Base-by-base conservation (phyloP, 129 eudicot genomes). In the Pittosporum tobira region DNA sequence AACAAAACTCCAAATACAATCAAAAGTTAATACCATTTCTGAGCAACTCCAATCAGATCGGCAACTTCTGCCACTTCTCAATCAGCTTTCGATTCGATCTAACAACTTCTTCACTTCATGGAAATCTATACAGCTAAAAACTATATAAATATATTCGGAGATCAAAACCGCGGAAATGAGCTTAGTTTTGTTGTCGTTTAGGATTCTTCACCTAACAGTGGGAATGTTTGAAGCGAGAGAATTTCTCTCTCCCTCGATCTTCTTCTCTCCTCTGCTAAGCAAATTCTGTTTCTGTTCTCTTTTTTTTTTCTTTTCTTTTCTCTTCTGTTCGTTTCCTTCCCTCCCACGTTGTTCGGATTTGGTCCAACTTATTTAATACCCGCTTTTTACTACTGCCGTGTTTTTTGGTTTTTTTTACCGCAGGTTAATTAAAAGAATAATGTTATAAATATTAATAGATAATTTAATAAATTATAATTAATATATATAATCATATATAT, bases 311-410 rank as follows among this genome's bases (percentile, higher is more conserved):
- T 9, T 16, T 16, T 38, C 50, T 48, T 38, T 48, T 21, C 24
- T 51, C 24, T 7, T 21, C 22, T 36, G 34, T 61, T 15, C 62
- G 67, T n/a, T 16, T 21, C 10, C 46, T 15, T 79, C 77, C 66
- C 51, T 71, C 77, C 63, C 85, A 71, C 81, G 85, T 79, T 63
- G 81, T 75, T 71, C 69, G 73, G 85, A 75, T 69, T 79, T 63
- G 75, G 85, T 79, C 79, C 50, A 29, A 40, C 48, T 69, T 58
- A 43, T 22, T 66, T 28, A 53, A 28, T 6, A 21, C 26, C 28
- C 2, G 10, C 6, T 49, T 22, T 38, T 38, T 8, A 38, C 44
- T 2, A 13, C 18, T 20, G n/a, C n/a, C n/a, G n/a, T n/a, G n/a
- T n/a, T n/a, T n/a, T n/a, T n/a, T n/a, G n/a, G n/a, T n/a, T n/a